Evolutionary conservation across 495 filamentous ascomycete species (phyloP), one percentile per base, ranked within the genome.

Genomic region (Penicillium macrosclerotiorum): DNA sequence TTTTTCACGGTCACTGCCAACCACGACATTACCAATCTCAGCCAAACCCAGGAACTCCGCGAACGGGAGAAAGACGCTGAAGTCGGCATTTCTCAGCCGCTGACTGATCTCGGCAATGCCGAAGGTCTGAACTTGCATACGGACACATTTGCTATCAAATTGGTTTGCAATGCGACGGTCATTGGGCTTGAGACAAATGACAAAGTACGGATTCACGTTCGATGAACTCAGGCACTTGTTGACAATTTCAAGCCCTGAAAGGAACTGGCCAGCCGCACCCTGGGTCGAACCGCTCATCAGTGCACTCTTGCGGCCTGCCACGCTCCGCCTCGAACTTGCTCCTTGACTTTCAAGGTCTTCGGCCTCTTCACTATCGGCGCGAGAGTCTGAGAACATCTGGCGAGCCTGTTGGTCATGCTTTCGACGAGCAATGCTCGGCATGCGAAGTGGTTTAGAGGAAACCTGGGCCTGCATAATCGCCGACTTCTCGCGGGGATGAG

Each of bases 81-180:
- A 96, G 61, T 98, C 91, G 2, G 92, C 91, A 52, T 93, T 90
- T 31, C 90, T 78, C 26, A 97, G 73, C 7, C 93, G 78, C 58
- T 95, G 90, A 58, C 90, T 95, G 63, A 98, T 96, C 57, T 98
- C 93, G 4, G 92, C 90, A 59, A 98, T 94, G 22, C 93, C 93
- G 51, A 98, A 88, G 1, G 90, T 94, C 64, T 96, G 91, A 4
- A 98, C 80, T 67, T 98, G 93, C 23, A 85, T 85, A 12, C 93
- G 83, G 18, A 98, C 93, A 60, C 91, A 96, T 67, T 98, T 97
- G 74, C 90, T 96, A 64, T 98, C 93, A 52, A 97, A 97, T 62
- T 97, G 93, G 51, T 98, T 97, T 38, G 93, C 92, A 51, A 98
- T 98, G 19, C 92, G 85, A 14, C 93, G 81, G 67, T 97, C 93